Conservation (phyloP, 306 rosid species). For the Quercus cerris region DNA sequence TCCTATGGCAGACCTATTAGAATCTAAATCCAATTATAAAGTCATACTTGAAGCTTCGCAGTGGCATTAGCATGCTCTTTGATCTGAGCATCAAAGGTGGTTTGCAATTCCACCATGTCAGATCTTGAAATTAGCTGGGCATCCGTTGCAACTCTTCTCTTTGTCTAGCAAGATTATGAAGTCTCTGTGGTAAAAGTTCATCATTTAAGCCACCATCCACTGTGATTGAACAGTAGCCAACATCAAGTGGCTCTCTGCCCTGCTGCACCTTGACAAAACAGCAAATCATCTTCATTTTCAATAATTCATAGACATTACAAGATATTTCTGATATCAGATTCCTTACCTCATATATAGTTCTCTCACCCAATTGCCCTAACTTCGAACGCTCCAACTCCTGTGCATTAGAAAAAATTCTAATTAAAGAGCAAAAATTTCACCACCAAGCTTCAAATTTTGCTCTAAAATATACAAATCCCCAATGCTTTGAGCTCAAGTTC, state of each 20-base stretch:
- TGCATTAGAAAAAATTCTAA: conserved; percentile 9
- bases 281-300: conserved; percentile 43
- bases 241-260: conserved; percentile 89
- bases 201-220: conserved; percentile 65
- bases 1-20: neutral
- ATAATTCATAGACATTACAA: conserved; percentile 24
- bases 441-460: neutral
- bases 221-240: conserved; percentile 78
- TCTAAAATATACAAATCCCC: neutral
- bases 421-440: conserved; percentile 18
- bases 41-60: conserved; percentile 68
- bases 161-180: conserved; percentile 64
- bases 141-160: conserved; percentile 75
- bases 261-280: conserved; percentile 87
- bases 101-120: conserved; percentile 71
- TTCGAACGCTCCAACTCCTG: conserved; percentile 68
- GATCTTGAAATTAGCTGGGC: conserved; percentile 84
- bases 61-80: conserved; percentile 71
- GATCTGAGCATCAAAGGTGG: conserved; percentile 67
- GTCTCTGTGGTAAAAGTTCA: conserved; percentile 68
- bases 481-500: neutral
- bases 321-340: conserved; percentile 22
- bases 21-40: neutral
- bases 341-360: conserved; percentile 94
- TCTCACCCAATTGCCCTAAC: conserved; percentile 78